Conservation (phyloP, 2,329 filamentous ascomycete genomes). For the Penicillium brasilianum region DNA sequence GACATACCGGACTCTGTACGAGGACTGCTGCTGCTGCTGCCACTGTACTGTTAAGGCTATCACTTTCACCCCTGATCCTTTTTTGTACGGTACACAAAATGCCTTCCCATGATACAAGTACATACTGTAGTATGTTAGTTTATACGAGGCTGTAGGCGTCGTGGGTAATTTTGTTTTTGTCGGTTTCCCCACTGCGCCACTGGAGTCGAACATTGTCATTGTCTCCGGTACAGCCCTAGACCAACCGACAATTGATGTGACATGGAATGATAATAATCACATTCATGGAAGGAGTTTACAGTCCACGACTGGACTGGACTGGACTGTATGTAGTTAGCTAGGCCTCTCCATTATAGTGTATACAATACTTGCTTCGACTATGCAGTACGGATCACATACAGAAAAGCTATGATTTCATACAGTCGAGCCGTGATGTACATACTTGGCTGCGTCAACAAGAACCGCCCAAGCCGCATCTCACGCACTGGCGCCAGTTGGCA, state of each 20-base stretch:
- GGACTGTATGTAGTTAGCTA: neutral
- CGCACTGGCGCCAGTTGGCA: neutral
- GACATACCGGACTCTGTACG: neutral
- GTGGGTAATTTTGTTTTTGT: neutral
- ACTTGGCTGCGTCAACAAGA: neutral
- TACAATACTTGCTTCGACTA: neutral
- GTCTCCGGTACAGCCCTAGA: neutral
- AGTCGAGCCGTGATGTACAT: neutral
- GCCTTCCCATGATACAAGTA: neutral
- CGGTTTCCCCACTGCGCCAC: neutral
- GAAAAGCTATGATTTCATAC: neutral
- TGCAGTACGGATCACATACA: neutral
- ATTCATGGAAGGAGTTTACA: neutral
- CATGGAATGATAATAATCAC: neutral
- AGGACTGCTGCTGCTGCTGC: no score
- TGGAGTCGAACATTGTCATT: constrained; percentile 1
- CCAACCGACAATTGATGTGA: neutral
- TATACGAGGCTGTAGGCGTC: neutral
- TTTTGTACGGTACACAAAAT: neutral
- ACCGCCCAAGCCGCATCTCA: constrained; percentile 3
- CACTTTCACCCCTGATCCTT: neutral
- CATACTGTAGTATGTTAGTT: neutral
- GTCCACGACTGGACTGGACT: no score
- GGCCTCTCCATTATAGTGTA: no score
- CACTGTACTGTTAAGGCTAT: no score